A percentile compares a stretch with the other conserved stretches of the same genome.
phyloP scores from a whole-genome alignment of 2,329 filamentous ascomycete genomes.

The Penicillium sp. region DNA sequence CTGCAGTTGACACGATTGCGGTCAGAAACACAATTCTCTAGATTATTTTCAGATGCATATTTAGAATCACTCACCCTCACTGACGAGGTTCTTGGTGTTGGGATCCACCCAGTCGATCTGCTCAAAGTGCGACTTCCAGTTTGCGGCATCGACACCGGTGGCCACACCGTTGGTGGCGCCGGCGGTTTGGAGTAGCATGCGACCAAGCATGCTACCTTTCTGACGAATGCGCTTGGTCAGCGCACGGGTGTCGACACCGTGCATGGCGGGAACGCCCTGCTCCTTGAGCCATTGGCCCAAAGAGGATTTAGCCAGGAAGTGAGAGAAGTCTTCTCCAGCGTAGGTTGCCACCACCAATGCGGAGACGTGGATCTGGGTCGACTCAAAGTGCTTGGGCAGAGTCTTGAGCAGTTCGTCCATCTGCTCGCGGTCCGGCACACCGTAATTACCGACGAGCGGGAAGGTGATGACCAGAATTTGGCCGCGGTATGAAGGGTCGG shows the following conservation, averaged over 20 bases:
- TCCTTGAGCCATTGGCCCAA: constrained; percentile 94
- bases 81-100: constrained; percentile 86
- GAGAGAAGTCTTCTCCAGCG: constrained; percentile 89
- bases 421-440: constrained; percentile 80
- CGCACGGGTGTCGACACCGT: constrained; percentile 87
- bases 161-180: constrained; percentile 37
- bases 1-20: constrained; percentile 46
- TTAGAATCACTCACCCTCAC: constrained; percentile 66
- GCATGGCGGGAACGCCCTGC: constrained; percentile 87
- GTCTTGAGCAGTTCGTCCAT: constrained; percentile 79
- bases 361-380: constrained; percentile 85
- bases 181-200: constrained; percentile 69
- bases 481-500: constrained; percentile 79
- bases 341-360: constrained; percentile 89
- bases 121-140: constrained; percentile 63
- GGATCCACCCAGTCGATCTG: constrained; percentile 83
- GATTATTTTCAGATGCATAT: background rate
- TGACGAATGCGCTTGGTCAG: constrained; percentile 91
- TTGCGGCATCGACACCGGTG: constrained; percentile 42
- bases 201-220: constrained; percentile 93
- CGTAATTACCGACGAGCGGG: constrained; percentile 94
- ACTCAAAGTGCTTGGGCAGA: constrained; percentile 89
- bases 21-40: constrained; percentile 33
- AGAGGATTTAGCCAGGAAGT: constrained; percentile 85
- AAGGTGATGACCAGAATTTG: constrained; percentile 97